Evolutionary conservation across 139 green algal genomes (phyloP).

Genomic region (Closterium sp.): DNA sequence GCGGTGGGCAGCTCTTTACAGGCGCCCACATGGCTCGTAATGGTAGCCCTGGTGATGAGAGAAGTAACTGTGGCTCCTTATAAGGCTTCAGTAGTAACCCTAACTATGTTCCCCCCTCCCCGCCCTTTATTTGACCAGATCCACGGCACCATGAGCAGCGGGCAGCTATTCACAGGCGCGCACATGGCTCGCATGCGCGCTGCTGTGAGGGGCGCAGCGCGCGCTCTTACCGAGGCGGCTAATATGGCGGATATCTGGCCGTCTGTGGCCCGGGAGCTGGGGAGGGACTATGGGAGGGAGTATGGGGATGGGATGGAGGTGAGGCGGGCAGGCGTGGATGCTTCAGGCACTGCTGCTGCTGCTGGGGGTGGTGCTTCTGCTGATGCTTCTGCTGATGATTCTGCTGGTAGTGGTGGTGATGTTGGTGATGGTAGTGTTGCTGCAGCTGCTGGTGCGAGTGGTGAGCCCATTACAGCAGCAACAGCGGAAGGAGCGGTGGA

Average conservation of each 20-base stretch:
- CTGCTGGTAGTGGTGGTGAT: background rate
- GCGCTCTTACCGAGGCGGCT: conserved; percentile 45
- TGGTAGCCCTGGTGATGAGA: too few relatives aligned
- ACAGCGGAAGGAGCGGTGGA: background rate
- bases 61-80: too few relatives aligned
- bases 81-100: too few relatives aligned
- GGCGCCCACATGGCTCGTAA: conserved; percentile 68
- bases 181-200: conserved; percentile 77
- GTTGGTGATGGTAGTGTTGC: background rate
- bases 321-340: background rate
- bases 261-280: background rate
- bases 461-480: too few relatives aligned
- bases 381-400: background rate
- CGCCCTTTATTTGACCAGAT: conserved; percentile 56
- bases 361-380: too few relatives aligned
- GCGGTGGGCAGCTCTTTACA: conserved; percentile 82
- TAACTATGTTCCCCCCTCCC: background rate
- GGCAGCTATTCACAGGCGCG: conserved; percentile 79
- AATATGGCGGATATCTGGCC: background rate
- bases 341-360: background rate
- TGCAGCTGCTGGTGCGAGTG: background rate
- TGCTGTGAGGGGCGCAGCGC: conserved; percentile 68
- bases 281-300: background rate
- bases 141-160: conserved; percentile 71
- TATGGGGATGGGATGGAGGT: background rate